These are phyloP conservation scores for Stemphylium vesicarium DNA, from an alignment of 2,329 filamentous ascomycete species.

Conservation along the genomic window DNA sequence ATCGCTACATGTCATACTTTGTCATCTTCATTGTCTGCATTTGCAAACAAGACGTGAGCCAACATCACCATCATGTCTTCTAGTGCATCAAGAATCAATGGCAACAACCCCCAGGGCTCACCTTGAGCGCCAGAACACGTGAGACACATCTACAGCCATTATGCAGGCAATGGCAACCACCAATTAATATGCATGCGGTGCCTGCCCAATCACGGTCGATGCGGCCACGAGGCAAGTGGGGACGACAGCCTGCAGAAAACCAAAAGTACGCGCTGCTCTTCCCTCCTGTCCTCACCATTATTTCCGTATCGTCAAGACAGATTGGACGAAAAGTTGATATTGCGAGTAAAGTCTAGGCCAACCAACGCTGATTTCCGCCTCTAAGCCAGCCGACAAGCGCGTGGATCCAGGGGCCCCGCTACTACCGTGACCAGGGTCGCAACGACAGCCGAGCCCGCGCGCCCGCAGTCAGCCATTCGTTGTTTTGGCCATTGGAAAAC, in stretches of 20 bases:
- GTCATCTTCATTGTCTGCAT: too few species aligned
- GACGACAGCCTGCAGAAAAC: slow-evolving; percentile 7
- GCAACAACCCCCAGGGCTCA: too few species aligned
- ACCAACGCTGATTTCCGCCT: slow-evolving; percentile 11
- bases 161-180: slow-evolving; percentile 25
- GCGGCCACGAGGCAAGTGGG: slow-evolving; percentile 16
- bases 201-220: slow-evolving; percentile 5
- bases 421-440: slow-evolving; percentile 15
- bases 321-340: slow-evolving; percentile 14
- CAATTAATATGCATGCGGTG: slow-evolving; percentile 9
- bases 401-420: slow-evolving; percentile 24
- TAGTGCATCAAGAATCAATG: too few species aligned
- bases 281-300: background rate
- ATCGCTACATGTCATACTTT: too few species aligned
- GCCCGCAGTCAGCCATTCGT: slow-evolving; percentile 32
- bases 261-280: slow-evolving; percentile 2
- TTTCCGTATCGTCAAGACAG: slow-evolving; percentile 5
- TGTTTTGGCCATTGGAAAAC: slow-evolving; percentile 41
- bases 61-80: too few species aligned
- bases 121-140: background rate
- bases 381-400: slow-evolving; percentile 1
- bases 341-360: slow-evolving; percentile 8
- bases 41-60: too few species aligned
- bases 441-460: slow-evolving; percentile 37
- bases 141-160: slow-evolving; percentile 30